Evolutionary conservation across 441 rosid species (phyloP), one percentile per base, ranked within the genome.

Genomic region (Croton setiger): DNA sequence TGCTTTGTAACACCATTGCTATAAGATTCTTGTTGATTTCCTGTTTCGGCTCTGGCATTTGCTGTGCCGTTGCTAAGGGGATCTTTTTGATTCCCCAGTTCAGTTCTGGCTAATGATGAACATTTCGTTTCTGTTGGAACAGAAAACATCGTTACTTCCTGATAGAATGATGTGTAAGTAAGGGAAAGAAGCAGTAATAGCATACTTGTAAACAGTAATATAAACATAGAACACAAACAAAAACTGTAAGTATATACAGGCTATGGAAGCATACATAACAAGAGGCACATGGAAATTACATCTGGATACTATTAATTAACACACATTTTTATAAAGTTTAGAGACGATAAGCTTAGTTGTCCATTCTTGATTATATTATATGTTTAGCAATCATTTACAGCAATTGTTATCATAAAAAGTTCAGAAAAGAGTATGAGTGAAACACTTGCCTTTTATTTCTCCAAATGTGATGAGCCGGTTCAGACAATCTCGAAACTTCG

Each of bases 401-500:
- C 39, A 59, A 64, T 64, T 36, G 48, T n/a, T 67, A 55, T 55
- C 53, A 36, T 52, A 18, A 55, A 76, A 41, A 12, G 7, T 31
- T 56, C 37, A 66, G 37, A 55, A 64, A 35, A 43, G 47, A 49
- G 39, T 14, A 64, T 43, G 51, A 49, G 36, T 64, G 36, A 65
- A 75, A 66, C 49, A 59, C 80, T 79, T 82, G 81, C 99, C 99
- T 82, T 92, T 95, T 74, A 87, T 78, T 78, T 89, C 97, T 72
- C 97, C 98, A 5, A 79, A 82, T 53, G 93, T 89, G 78, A 96
- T 92, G 61, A 96, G 93, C 76, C 82, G 82, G 65, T 89, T 89
- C 53, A 96, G 92, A 74, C 96, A 92, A 76, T 96, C 98, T 77
- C 97, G 83, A 64, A 96, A 84, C 79, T 82, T 87, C 7, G 91